These are phyloP conservation scores for Nosema muscidifuracis DNA, from an alignment of 371 early-diverging fungal genomes.

Conservation along the genomic window DNA sequence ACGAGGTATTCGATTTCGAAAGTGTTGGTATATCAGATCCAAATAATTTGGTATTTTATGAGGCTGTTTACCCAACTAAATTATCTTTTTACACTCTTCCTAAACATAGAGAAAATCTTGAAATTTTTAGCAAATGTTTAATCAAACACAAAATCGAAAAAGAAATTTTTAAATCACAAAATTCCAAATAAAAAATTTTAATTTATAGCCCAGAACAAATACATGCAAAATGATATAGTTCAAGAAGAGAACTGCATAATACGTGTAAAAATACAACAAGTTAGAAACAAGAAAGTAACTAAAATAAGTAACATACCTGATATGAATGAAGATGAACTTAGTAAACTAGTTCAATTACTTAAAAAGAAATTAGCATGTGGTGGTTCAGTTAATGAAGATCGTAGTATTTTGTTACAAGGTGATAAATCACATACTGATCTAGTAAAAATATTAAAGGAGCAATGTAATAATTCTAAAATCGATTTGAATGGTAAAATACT, in stretches of 20 bases:
- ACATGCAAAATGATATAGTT: slow-evolving; percentile 29
- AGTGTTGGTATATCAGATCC: slow-evolving; percentile 43
- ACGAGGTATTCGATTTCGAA: slow-evolving; percentile 27
- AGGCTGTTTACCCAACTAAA: slow-evolving; percentile 20
- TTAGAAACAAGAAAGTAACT: slow-evolving; percentile 41
- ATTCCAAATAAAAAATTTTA: neutral
- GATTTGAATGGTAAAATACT: slow-evolving; percentile 30
- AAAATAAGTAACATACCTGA: slow-evolving; percentile 36
- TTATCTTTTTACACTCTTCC: slow-evolving; percentile 37
- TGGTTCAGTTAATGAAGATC: slow-evolving; percentile 27
- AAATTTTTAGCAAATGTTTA: neutral
- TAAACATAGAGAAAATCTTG: neutral
- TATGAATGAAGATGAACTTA: neutral
- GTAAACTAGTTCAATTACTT: slow-evolving; percentile 11
- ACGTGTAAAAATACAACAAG: slow-evolving; percentile 44
- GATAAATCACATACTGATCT: slow-evolving; percentile 31
- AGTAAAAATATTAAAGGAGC: slow-evolving; percentile 16
- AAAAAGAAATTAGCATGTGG: slow-evolving; percentile 45
- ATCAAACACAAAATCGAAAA: neutral
- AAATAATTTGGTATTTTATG: slow-evolving; percentile 48
- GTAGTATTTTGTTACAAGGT: slow-evolving; percentile 36
- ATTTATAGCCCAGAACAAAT: slow-evolving; percentile 1
- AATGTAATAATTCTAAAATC: slow-evolving; percentile 10
- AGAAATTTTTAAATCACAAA: neutral
- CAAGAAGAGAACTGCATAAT: slow-evolving; percentile 23